These are phyloP conservation scores for Trypanosoma boissoni DNA, from an alignment of 208 protist species.

Conservation along the genomic window DNA sequence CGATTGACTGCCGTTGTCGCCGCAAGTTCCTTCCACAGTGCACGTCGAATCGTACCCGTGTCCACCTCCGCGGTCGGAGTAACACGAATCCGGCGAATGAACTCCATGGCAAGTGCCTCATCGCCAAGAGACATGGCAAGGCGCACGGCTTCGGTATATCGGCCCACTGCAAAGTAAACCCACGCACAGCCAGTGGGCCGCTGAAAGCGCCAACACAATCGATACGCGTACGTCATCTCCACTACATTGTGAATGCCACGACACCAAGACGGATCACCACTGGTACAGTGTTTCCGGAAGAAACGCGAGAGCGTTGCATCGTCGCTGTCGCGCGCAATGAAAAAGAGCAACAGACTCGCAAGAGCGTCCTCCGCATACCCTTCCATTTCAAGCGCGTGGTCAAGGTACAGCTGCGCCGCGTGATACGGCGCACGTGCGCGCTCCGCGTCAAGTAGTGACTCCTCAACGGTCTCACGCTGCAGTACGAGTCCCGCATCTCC, in stretches of 20 bases:
- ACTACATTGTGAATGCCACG: too few species aligned
- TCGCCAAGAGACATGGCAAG: constrained; percentile 14
- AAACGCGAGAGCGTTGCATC: constrained; percentile 17
- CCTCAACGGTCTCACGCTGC: constrained; percentile 33
- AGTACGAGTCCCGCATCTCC: constrained; percentile 15
- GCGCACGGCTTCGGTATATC: constrained; percentile 6
- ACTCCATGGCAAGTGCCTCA: constrained; percentile 19
- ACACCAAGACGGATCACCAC: too few species aligned
- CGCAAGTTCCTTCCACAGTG: constrained; percentile 21
- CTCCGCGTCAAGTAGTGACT: constrained; percentile 16
- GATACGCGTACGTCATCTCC: constrained; percentile 14
- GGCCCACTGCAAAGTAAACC: constrained; percentile 9
- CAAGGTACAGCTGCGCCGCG: constrained; percentile 19
- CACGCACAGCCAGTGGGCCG: constrained; percentile 15
- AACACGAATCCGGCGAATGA: too few species aligned
- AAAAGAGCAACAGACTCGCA: constrained; percentile 16
- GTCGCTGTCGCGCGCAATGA: constrained; percentile 17
- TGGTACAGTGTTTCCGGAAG: too few species aligned
- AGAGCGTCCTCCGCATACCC: constrained; percentile 9
- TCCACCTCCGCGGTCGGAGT: not conserved
- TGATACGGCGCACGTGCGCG: constrained; percentile 12
- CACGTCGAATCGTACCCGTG: constrained; percentile 7
- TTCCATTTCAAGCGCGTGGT: constrained; percentile 17
- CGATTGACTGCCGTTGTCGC: constrained; percentile 1
- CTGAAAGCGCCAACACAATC: constrained; percentile 11